These are phyloP conservation scores for Amauroascus niger DNA, from an alignment of 2,329 filamentous ascomycete species.

Conservation along the genomic window DNA sequence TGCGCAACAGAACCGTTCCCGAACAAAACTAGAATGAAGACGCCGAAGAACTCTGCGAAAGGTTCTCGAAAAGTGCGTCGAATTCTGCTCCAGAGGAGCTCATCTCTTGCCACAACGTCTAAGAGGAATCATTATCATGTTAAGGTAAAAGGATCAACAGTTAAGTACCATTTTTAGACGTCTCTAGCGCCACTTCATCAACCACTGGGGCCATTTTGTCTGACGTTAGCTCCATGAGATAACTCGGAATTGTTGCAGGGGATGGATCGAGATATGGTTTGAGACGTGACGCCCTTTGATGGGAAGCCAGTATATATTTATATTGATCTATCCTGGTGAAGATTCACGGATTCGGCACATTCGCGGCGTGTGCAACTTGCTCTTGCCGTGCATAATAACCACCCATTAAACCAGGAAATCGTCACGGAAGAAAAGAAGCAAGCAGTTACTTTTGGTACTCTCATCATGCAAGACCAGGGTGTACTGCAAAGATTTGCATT, in stretches of 20 bases:
- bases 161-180: not conserved
- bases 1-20: constrained; percentile 64
- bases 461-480: not conserved
- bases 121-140: not conserved
- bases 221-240: not conserved
- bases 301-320: not conserved
- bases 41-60: constrained; percentile 59
- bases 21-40: constrained; percentile 59
- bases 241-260: not conserved
- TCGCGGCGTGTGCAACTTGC: not conserved
- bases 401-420: not conserved
- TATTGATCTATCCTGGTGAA: not conserved
- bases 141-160: not conserved
- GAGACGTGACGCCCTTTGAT: not conserved
- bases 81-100: constrained; percentile 45
- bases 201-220: not conserved
- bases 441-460: not conserved
- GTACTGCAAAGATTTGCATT: not conserved
- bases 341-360: not conserved
- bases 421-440: not conserved
- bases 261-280: not conserved
- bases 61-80: constrained; percentile 47
- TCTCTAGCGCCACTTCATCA: not conserved
- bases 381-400: not conserved
- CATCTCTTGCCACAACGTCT: constrained; percentile 8